phyloP scores from a whole-genome alignment of 495 filamentous ascomycete genomes.

The Monascus purpureus region DNA sequence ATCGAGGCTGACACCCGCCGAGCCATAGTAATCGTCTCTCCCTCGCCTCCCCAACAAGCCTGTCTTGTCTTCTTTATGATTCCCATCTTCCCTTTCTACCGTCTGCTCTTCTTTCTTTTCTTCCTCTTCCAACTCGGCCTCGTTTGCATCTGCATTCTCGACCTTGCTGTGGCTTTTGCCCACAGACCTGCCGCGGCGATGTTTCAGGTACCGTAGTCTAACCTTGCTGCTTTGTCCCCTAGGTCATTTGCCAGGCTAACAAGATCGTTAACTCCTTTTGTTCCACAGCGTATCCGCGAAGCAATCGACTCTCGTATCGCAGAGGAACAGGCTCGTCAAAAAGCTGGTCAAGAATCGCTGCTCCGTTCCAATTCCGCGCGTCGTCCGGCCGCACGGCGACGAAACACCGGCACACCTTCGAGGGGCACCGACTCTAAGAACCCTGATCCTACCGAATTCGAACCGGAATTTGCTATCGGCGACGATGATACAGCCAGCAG shows the following conservation, averaged over 20 bases:
- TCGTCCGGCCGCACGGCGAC: slow-evolving; percentile 35
- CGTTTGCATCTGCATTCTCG: slow-evolving; percentile 10
- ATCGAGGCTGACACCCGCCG: too few relatives aligned
- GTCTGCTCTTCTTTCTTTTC: slow-evolving; percentile 7
- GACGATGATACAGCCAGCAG: slow-evolving; percentile 53
- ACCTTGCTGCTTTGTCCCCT: too few relatives aligned
- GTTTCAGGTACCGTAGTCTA: slow-evolving; percentile 27
- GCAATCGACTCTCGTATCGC: slow-evolving; percentile 76
- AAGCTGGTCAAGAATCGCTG: slow-evolving; percentile 34
- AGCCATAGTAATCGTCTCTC: too few relatives aligned
- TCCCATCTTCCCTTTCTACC: slow-evolving; percentile 5
- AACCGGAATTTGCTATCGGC: slow-evolving; percentile 67
- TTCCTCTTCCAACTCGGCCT: slow-evolving; percentile 10
- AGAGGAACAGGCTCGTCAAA: slow-evolving; percentile 75
- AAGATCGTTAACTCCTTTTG: neutral
- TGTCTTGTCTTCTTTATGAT: neutral
- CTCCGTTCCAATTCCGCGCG: slow-evolving; percentile 36
- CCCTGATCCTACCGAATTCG: slow-evolving; percentile 75
- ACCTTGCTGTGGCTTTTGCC: slow-evolving; percentile 17
- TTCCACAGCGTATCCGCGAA: slow-evolving; percentile 61
- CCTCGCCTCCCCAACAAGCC: too few relatives aligned
- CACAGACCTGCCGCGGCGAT: slow-evolving; percentile 26
- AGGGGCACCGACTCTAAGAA: slow-evolving; percentile 52
- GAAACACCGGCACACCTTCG: slow-evolving; percentile 36
- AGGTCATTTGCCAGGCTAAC: neutral